Evolutionary conservation across 2,329 filamentous ascomycete genomes (phyloP), one percentile per base, ranked within the genome.

Genomic region (Alternaria conjuncta): DNA sequence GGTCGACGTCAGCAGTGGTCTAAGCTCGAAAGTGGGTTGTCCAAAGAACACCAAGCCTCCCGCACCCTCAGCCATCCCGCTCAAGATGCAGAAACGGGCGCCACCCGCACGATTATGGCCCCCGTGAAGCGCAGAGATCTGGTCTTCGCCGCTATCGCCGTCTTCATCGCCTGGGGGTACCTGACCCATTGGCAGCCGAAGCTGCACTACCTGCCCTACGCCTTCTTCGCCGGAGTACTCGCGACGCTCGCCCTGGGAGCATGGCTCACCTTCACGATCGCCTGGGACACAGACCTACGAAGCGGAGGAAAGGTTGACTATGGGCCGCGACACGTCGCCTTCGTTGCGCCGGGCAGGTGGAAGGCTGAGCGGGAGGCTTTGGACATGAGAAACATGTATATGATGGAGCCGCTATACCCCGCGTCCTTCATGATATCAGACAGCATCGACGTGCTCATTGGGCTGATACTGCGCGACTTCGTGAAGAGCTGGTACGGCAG

Each of bases 161-260:
- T 85, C 79, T 93, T 97, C 81, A 84, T 97, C 79, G 90, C 93
- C 78, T 98, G 95, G 95, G 92, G 92, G 66, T 90, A 94, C 79
- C 87, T 91, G 64, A 90, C 93, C 71, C 90, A 92, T 83, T 96
- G 92, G 90, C 85, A 94, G 73, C 94, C 95, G 28, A 83, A 89
- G 63, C 84, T 98, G 70, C 93, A 93, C 79, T 97, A 92, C 86
- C 86, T 92, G 45, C 92, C 92, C 73, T 92, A 97, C 81, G 93
- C 94, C 72, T 93, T 98, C 79, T 83, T 91, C 69, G 82, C 87
- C 69, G 95, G 96, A 69, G 83, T 86, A 67, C 71, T 90, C 66
- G 74, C 84, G 23, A 82, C 89, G 51, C 69, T 87, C 54, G 79
- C 86, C 47, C 84, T 84, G 60, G 75, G 91, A 61, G 78, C 88